Base-by-base conservation (phyloP, 1,284 basidiomycete species). In the Malassezia slooffiae region DNA sequence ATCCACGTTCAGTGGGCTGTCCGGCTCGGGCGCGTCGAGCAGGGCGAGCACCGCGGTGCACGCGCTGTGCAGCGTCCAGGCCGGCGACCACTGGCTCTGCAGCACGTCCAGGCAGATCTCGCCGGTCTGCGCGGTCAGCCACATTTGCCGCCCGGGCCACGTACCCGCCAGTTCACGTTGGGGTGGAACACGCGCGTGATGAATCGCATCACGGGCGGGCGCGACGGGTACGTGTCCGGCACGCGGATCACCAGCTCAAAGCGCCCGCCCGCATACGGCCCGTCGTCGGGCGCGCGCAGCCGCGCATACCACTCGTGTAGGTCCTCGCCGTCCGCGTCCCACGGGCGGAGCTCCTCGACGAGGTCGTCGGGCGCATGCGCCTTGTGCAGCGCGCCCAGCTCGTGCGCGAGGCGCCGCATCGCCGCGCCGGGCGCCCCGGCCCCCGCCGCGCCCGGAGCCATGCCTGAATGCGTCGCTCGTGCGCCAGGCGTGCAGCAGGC, bases 51-150 rank as follows among this genome's bases (percentile, higher is more conserved):
- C 54, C 10, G 69, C 69, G 0, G 63, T 62, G 16, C 57, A 67
- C 0, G 62, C 58, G 1, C 55, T 54, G n/a, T 56, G 53, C 17
- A 70, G 41, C 5, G 58, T 58, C 69, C 69, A 70, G 0, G 69
- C 69, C 0, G 69, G 69, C 2, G 64, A 57, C 69, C 69, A 70
- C 32, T 67, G 59, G 1, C 50, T 28, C 32, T 57, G 45, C 4
- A 70, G 58, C 1, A 70, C 47, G 41, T 70, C 69, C 1, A 70
- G 46, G 28, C 69, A 70, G 39, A 70, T 68, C 35, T 70, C 69
- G 20, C 69, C 69, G 3, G 54, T 58, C 47, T 60, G 41, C 21
- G 15, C n/a, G 24, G 21, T 15, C 11, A 10, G 11, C 24, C 13
- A 10, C 4, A 31, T 10, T 10, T n/a, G 13, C 12, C 11, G 28